phyloP scores from a whole-genome alignment of 371 early-diverging fungal species.

The Choanephora cucurbitarum region DNA sequence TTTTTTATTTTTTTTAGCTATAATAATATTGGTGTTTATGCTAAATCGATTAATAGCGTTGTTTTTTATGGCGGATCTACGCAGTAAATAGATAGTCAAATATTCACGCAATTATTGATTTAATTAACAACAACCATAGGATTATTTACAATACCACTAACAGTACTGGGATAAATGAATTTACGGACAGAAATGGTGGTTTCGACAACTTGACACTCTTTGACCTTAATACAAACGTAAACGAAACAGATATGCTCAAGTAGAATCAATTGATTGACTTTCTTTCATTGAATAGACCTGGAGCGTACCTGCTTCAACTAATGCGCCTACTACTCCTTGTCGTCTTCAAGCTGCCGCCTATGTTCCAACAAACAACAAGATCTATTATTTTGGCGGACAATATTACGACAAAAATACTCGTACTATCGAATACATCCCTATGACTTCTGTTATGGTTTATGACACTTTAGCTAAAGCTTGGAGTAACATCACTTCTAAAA shows the following conservation, averaged over 20 bases:
- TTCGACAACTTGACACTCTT: conserved; percentile 3
- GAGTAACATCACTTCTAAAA: not conserved
- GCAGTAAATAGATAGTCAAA: not conserved
- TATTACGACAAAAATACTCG: not conserved
- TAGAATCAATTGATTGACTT: not conserved
- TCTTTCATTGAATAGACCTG: conserved; percentile 4
- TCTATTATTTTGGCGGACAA: conserved; percentile 8
- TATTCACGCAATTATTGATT: no score
- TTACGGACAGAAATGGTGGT: no score
- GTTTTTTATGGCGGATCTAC: conserved; percentile 8
- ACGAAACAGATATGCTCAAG: not conserved
- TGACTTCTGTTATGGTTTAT: conserved; percentile 3
- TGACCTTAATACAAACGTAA: conserved; percentile 1
- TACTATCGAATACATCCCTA: no score
- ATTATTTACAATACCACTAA: not conserved
- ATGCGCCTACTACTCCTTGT: not conserved
- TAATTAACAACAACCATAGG: not conserved
- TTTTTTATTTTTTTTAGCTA: not conserved
- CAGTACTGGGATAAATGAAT: not conserved
- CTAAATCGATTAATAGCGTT: not conserved
- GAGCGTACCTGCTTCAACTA: not conserved
- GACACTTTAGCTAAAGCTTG: not conserved
- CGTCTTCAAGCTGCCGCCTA: not conserved
- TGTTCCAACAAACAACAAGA: not conserved
- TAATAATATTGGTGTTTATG: not conserved